Base-by-base conservation (phyloP, 2,329 filamentous ascomycete species). In the Septoria petroselini region DNA sequence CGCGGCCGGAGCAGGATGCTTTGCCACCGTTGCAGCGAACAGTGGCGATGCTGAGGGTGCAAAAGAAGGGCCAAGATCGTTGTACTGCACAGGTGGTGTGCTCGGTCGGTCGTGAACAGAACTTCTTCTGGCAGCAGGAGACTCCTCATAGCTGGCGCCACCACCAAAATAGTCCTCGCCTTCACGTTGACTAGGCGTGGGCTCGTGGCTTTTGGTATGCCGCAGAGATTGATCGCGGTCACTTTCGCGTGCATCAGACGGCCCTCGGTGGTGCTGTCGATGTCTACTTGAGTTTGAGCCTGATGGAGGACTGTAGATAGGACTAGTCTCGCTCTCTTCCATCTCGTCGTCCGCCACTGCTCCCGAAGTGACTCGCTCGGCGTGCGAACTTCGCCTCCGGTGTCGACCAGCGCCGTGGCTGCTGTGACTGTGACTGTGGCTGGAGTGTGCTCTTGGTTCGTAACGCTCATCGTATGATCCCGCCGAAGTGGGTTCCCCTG, bases 11-110 rank as follows among this genome's bases (percentile, higher is more conserved):
- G 42, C 43, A 19, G 55, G 55, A 25, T 59, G 54, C 15, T 53
- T 50, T 0, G 57, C 54, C 7, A 59, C 54, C 2, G 53, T 53
- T 1, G 57, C 46, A 27, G 74, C 74, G 52, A 76, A 76, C 2
- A 75, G 58, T 3, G 74, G 74, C 1, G 67, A 64, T 35, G 70
- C 70, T 2, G 70, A 73, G 2, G 74, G 74, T 4, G 65, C 70
- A 55, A 75, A 77, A 1, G 67, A 62, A 18, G 54, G 57, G 2
- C 64, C 61, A 17, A 61, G 33, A 11, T 58, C 55, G 29, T 58
- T 57, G 47, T 50, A 49, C 47, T 40, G 48, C 43, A 30, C 45
- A n/a, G 60, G 53, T 15, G 60, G 58, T 7, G 57, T 54, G 33
- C 45, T 41, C 15, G 51, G 53, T 43, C 50, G 50, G 27, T 58